A percentile compares a stretch with the other conserved stretches of the same genome.
Evolutionary conservation across 1,284 basidiomycete genomes (phyloP).

Genomic region (Puccinia brachypodii): DNA sequence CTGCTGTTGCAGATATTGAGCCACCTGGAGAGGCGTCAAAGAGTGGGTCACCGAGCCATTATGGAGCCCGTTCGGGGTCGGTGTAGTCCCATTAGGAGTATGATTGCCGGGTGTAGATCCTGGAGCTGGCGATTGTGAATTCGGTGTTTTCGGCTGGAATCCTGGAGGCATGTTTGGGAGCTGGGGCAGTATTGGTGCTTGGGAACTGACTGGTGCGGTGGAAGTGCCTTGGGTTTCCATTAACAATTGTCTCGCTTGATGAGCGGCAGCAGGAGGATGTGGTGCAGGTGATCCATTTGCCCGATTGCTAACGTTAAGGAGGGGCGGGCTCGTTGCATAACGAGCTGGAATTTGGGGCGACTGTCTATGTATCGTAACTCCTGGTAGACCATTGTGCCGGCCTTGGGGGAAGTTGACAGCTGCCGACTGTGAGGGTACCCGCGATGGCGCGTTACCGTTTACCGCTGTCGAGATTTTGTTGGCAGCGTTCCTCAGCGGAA

Average conservation of each 20-base stretch:
- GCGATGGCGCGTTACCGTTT: conserved; percentile 25
- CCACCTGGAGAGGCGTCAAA: conserved; percentile 37
- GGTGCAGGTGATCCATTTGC: conserved; percentile 25
- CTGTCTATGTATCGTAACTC: conserved; percentile 25
- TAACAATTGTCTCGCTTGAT: conserved; percentile 9
- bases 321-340: conserved; percentile 25
- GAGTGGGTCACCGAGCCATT: conserved; percentile 5
- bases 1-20: conserved; percentile 37
- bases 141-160: conserved; percentile 22
- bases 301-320: conserved; percentile 8
- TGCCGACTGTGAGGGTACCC: conserved; percentile 11
- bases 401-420: conserved; percentile 20
- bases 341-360: conserved; percentile 16
- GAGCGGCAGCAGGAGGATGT: neutral
- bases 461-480: neutral
- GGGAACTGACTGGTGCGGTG: neutral
- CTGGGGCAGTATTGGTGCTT: conserved; percentile 21
- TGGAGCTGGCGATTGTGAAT: conserved; percentile 22
- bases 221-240: neutral
- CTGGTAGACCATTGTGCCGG: conserved; percentile 8
- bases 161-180: conserved; percentile 26
- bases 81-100: conserved; percentile 5
- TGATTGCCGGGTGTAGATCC: conserved; percentile 11
- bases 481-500: conserved; percentile 4
- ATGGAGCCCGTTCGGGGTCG: conserved; percentile 13